Evolutionary conservation across 257 asterid genomes (phyloP).

Genomic region (Scutellaria minor): DNA sequence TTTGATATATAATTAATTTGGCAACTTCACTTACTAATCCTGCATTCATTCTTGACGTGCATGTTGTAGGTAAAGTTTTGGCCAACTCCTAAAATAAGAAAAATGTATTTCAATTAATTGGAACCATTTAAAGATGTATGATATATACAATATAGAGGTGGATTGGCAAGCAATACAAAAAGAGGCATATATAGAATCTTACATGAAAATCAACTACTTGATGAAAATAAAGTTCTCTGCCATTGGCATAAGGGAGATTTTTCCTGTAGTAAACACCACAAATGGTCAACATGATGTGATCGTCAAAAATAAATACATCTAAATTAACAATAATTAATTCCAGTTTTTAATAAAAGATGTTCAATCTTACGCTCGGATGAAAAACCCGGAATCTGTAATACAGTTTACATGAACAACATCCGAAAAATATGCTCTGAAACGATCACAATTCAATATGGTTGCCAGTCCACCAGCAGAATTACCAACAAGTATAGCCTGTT

Average conservation of each 20-base stretch:
- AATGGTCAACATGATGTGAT: not conserved
- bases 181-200: not conserved
- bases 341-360: too few species aligned
- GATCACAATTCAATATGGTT: slow-evolving; percentile 48
- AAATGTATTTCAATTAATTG: not conserved
- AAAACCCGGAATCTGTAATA: slow-evolving; percentile 51
- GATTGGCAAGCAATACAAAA: too few species aligned
- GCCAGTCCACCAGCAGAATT: slow-evolving; percentile 56
- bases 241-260: slow-evolving; percentile 16
- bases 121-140: too few species aligned
- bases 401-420: slow-evolving; percentile 40
- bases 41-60: slow-evolving; percentile 29
- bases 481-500: slow-evolving; percentile 49
- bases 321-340: too few species aligned
- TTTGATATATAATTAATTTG: not conserved
- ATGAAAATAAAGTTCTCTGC: not conserved
- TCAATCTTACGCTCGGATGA: slow-evolving; percentile 40
- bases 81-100: slow-evolving; percentile 17
- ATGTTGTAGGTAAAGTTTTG: slow-evolving; percentile 25
- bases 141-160: too few species aligned
- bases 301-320: too few species aligned
- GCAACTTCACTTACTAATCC: slow-evolving; percentile 29
- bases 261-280: slow-evolving; percentile 23
- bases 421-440: slow-evolving; percentile 36
- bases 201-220: not conserved